Evolutionary conservation across 2,329 filamentous ascomycete species (phyloP), one percentile per base, ranked within the genome.

Genomic region (Epichloe bromicola): DNA sequence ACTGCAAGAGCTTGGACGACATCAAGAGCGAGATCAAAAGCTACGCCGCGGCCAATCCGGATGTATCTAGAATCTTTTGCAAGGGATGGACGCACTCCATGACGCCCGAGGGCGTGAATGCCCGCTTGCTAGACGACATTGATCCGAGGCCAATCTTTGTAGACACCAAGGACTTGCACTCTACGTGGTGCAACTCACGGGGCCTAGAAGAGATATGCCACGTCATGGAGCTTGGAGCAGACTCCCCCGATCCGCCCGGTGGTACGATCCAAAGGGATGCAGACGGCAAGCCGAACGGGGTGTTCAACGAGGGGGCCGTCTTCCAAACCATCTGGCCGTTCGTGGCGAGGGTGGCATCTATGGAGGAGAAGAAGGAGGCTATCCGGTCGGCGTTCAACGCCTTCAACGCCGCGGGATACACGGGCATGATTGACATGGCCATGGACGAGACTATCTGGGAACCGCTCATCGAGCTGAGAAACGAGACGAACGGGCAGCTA

Each of bases 371-470:
- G 37, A 69, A 73, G 48, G 67, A 69, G 5, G 69, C 72, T 3
- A 68, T 80, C 53, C 62, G 63, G 17, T 71, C 71, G 0, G 77
- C 75, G 0, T 68, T 80, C 23, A 58, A 67, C 3, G 69, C 72
- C 0, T 80, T 78, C 56, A 73, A 72, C 54, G 62, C 68, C 0
- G 73, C 69, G 1, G 77, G 78, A 1, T 78, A 76, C 57, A 80
- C 76, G 0, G 75, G 76, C 2, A 68, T 76, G 39, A 67, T 78
- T 7, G 77, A 80, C 49, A 80, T 80, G 78, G 78, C 78, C 43
- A 80, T 80, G 77, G 77, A 80, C 53, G 75, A 79, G 39, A 72
- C 69, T 23, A 70, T 71, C 0, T 80, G 77, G 76, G 71, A 72
- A 34, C 67, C 70, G 1, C 66, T 80, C 1, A 57, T 74, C 0